These are phyloP conservation scores for Candida qinlingensis DNA, from an alignment of 805 yeast species.

Conservation along the genomic window DNA sequence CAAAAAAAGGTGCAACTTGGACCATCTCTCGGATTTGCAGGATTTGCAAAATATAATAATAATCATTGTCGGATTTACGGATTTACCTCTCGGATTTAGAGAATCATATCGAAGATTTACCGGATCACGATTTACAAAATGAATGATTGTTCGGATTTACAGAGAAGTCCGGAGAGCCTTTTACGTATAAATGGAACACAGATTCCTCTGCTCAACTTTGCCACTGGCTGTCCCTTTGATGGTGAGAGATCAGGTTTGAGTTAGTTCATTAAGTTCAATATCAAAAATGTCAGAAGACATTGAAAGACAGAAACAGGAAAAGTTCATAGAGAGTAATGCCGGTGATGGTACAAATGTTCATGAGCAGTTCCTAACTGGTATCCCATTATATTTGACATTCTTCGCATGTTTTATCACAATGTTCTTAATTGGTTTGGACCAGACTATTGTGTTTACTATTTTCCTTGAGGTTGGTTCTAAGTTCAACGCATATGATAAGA, in stretches of 20 bases:
- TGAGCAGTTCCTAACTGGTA: slow-evolving; percentile 17
- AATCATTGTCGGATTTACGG: no score
- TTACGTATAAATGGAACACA: no score
- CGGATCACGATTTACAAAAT: neutral
- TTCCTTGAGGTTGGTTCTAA: slow-evolving; percentile 44
- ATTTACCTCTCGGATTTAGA: no score
- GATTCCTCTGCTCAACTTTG: no score
- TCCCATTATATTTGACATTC: slow-evolving; percentile 11
- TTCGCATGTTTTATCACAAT: slow-evolving; percentile 21
- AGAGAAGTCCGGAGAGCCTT: neutral
- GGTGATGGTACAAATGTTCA: slow-evolving; percentile 21
- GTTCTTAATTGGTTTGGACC: slow-evolving; percentile 45
- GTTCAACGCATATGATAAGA: slow-evolving; percentile 43
- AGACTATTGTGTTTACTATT: slow-evolving; percentile 51
- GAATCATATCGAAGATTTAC: no score
- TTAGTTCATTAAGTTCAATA: neutral
- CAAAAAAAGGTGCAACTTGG: no score
- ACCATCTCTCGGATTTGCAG: no score
- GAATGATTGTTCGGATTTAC: neutral
- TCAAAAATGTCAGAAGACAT: slow-evolving; percentile 2
- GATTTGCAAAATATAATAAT: no score
- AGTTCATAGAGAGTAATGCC: slow-evolving; percentile 20
- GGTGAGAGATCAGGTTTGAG: no score
- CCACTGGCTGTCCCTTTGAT: no score
- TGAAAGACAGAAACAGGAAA: slow-evolving; percentile 1